Evolutionary conservation across 768 basidiomycete genomes (phyloP).

Genomic region (Pulveroboletus frians): DNA sequence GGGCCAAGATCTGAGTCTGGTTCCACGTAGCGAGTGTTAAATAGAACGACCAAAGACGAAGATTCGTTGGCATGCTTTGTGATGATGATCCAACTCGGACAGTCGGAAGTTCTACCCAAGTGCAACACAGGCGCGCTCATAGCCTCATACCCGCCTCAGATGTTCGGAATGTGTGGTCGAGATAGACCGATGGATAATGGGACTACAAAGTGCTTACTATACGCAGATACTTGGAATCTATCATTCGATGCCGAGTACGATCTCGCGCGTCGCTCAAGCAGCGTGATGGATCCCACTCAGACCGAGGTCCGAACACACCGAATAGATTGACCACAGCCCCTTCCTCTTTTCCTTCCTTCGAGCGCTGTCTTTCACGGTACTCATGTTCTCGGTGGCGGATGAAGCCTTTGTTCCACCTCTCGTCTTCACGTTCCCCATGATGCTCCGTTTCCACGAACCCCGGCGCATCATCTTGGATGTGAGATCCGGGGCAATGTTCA

Average conservation of each 20-base stretch:
- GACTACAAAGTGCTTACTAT: no score
- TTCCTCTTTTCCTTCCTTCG: conserved; percentile 23
- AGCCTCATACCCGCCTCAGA: no score
- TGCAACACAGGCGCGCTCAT: no score
- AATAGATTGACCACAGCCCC: conserved; percentile 27
- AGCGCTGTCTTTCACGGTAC: background rate
- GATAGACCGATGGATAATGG: no score
- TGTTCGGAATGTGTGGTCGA: no score
- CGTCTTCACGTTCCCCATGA: conserved; percentile 14
- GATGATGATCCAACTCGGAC: no score
- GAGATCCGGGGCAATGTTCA: background rate
- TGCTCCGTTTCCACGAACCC: conserved; percentile 25
- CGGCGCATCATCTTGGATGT: conserved; percentile 21
- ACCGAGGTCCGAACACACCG: conserved; percentile 24
- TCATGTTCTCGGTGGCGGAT: conserved; percentile 13
- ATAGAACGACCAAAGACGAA: no score
- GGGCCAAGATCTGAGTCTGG: no score
- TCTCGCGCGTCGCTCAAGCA: background rate
- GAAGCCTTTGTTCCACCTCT: conserved; percentile 9
- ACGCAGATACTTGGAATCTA: background rate
- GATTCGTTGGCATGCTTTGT: no score
- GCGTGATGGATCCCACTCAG: conserved; percentile 7
- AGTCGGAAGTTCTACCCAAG: no score
- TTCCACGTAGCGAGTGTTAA: no score
- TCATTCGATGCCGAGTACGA: background rate